These are phyloP conservation scores for Tetracladium setigerum DNA, from an alignment of 495 filamentous ascomycete genomes.

Conservation along the genomic window DNA sequence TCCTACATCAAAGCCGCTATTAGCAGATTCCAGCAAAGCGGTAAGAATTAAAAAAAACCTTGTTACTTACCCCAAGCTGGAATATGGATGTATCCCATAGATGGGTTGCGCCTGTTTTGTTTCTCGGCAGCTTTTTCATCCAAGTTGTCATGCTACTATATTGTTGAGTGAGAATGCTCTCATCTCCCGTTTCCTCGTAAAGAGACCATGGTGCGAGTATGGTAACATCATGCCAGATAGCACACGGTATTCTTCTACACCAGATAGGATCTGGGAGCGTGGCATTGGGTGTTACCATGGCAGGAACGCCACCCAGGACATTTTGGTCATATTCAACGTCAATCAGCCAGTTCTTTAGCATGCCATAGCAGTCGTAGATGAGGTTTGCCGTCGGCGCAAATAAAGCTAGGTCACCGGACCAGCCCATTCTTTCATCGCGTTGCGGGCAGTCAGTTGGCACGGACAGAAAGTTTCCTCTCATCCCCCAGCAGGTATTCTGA, in stretches of 20 bases:
- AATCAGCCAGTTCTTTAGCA: constrained; percentile 38
- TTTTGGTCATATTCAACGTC: constrained; percentile 19
- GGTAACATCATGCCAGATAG: constrained; percentile 39
- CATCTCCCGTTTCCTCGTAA: constrained; percentile 34
- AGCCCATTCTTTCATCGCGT: constrained; percentile 46
- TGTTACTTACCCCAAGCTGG: constrained; percentile 39
- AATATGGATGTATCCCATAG: constrained; percentile 33
- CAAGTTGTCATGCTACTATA: constrained; percentile 37
- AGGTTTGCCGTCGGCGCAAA: constrained; percentile 39
- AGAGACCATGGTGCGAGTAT: constrained; percentile 34
- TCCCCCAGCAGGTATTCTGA: constrained; percentile 39
- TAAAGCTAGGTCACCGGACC: constrained; percentile 42
- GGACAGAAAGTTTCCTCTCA: constrained; percentile 44
- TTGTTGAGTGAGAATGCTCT: constrained; percentile 29
- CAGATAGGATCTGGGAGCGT: constrained; percentile 2
- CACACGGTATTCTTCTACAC: constrained; percentile 23
- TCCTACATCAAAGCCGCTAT: no score
- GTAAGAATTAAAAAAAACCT: no score
- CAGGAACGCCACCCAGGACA: constrained; percentile 3
- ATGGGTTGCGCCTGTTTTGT: constrained; percentile 26
- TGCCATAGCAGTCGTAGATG: constrained; percentile 37
- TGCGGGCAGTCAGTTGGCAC: constrained; percentile 48
- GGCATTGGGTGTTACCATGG: constrained; percentile 35
- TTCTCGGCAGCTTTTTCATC: constrained; percentile 29
- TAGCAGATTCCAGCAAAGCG: no score